Evolutionary conservation across 257 asterid genomes (phyloP).

Genomic region (Ajuga chamaepitys): DNA sequence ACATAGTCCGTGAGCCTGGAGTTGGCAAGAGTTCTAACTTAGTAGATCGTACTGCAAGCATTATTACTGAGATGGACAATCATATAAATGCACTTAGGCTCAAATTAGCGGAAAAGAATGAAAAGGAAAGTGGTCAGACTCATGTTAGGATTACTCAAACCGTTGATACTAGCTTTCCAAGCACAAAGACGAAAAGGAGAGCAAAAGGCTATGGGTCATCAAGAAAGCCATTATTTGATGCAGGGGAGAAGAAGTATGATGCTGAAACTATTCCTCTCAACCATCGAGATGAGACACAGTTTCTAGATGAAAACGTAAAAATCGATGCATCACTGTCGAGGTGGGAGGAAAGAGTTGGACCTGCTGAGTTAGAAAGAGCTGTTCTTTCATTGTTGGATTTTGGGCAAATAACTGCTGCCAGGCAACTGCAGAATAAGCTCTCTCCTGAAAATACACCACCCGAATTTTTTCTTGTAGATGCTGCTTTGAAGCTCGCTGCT

Average conservation of each 20-base stretch:
- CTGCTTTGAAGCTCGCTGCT: constrained; percentile 78
- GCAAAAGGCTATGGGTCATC: constrained; percentile 73
- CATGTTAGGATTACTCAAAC: constrained; percentile 43
- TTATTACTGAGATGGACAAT: constrained; percentile 70
- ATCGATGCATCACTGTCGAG: constrained; percentile 66
- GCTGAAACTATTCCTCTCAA: constrained; percentile 37
- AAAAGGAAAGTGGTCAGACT: constrained; percentile 60
- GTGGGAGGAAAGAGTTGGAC: constrained; percentile 95
- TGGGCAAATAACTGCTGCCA: constrained; percentile 86
- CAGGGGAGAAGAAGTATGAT: constrained; percentile 48
- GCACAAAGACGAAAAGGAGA: constrained; percentile 65
- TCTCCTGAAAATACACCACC: constrained; percentile 72
- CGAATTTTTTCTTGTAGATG: constrained; percentile 65
- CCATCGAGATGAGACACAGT: constrained; percentile 51
- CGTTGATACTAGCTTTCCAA: constrained; percentile 38
- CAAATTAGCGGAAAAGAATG: constrained; percentile 55
- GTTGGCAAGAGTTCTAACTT: constrained; percentile 64
- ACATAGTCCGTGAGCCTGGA: constrained; percentile 49
- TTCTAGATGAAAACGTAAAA: constrained; percentile 55
- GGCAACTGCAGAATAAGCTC: constrained; percentile 84
- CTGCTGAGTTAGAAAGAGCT: constrained; percentile 85
- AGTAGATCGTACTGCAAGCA: constrained; percentile 70
- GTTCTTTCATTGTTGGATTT: constrained; percentile 91
- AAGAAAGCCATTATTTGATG: constrained; percentile 53
- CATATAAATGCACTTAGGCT: constrained; percentile 47